Evolutionary conservation across 2,329 filamentous ascomycete genomes (phyloP).

Genomic region (Botrytis cinerea): DNA sequence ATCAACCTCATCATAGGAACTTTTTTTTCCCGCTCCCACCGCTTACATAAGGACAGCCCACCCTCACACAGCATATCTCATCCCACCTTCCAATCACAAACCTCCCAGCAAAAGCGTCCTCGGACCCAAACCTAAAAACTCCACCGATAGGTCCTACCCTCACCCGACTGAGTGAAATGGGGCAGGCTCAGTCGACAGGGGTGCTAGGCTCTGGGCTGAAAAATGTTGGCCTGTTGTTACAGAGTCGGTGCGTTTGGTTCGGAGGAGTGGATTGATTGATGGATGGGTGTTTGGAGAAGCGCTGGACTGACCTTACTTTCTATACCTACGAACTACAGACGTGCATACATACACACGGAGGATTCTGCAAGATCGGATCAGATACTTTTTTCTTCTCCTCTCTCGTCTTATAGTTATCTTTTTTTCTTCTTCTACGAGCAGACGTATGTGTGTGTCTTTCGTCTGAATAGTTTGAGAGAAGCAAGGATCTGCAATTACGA

Average conservation of each 20-base stretch:
- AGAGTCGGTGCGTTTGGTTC: neutral
- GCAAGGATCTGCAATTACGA: neutral
- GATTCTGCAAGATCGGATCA: neutral
- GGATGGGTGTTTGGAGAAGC: neutral
- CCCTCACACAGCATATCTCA: neutral
- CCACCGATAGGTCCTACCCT: slow-evolving; percentile 2
- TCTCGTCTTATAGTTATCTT: neutral
- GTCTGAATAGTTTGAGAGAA: neutral
- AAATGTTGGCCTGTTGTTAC: neutral
- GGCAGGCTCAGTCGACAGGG: neutral
- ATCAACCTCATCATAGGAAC: neutral
- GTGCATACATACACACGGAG: neutral
- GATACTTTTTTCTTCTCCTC: neutral
- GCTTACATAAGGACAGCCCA: neutral
- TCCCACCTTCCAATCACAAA: neutral
- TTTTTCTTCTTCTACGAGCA: neutral
- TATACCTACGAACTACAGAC: neutral
- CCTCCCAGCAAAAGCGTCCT: neutral
- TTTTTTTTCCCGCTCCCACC: neutral
- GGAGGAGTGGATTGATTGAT: neutral
- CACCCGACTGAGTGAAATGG: neutral
- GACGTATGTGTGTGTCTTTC: neutral
- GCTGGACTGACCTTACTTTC: neutral
- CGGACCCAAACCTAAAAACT: neutral
- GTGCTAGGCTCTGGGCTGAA: neutral